Evolutionary conservation across 78 protist species (phyloP).

Genomic region (Chrysochromulina parva): DNA sequence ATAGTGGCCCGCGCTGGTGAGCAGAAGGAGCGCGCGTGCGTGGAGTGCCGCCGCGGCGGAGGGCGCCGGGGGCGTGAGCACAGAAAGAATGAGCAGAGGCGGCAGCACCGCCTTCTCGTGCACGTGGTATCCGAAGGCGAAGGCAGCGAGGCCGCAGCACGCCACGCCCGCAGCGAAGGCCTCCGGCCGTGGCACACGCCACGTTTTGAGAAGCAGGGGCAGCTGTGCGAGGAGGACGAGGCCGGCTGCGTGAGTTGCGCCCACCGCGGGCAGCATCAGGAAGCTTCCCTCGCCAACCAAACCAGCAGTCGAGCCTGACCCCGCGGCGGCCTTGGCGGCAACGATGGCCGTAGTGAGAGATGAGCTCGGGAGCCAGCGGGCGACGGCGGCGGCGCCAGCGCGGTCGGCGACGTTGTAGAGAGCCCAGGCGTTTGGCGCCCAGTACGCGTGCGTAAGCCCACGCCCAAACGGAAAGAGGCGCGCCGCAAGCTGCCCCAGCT

Average conservation of each 20-base stretch:
- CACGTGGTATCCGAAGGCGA: conserved; percentile 92
- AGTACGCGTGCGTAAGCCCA: conserved; percentile 93
- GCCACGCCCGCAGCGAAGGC: not conserved
- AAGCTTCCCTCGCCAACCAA: not conserved
- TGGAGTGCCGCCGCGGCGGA: not conserved
- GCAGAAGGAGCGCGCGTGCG: not conserved
- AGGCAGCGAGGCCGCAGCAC: conserved; percentile 53
- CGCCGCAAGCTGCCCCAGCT: conserved; percentile 58
- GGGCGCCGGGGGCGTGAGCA: not conserved
- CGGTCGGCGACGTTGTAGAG: conserved; percentile 73
- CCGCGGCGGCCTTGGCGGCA: not conserved
- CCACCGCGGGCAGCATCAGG: not conserved
- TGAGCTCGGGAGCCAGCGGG: too few species aligned
- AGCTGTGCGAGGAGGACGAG: not conserved
- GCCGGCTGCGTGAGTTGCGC: not conserved
- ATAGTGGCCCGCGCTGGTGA: not conserved
- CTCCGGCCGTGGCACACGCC: not conserved
- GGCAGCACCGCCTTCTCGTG: conserved; percentile 94
- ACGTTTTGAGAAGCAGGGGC: not conserved
- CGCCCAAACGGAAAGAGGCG: conserved; percentile 94
- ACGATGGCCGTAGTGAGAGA: not conserved
- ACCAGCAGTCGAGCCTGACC: not conserved
- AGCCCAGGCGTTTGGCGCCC: conserved; percentile 97
- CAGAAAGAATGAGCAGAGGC: conserved; percentile 61
- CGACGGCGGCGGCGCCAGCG: not conserved